A percentile compares a stretch with the other conserved stretches of the same genome.
These are phyloP conservation scores for Pythium aristosporum DNA, from an alignment of 352 stramenopile genomes.

Conservation along the genomic window DNA sequence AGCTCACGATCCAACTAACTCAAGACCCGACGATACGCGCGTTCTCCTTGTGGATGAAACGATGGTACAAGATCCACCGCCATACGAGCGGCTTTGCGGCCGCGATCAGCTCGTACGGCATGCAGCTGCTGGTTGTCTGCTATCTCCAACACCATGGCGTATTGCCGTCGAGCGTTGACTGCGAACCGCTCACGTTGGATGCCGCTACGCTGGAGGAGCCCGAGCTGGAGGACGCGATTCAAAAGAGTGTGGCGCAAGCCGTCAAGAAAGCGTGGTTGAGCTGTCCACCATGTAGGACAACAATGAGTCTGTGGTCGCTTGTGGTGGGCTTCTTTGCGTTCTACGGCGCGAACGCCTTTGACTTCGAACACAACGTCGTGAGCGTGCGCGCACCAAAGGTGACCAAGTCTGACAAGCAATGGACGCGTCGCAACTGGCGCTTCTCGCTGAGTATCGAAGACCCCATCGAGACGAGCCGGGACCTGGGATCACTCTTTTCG, in stretches of 20 bases:
- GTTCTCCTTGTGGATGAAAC: conserved; percentile 55
- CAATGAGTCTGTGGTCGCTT: conserved; percentile 28
- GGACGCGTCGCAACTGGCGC: conserved; percentile 41
- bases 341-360: conserved; percentile 64
- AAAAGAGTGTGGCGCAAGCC: background rate
- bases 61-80: conserved; percentile 38
- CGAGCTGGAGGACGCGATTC: conserved; percentile 9
- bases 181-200: conserved; percentile 14
- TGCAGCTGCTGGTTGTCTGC: conserved; percentile 65
- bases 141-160: conserved; percentile 57
- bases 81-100: conserved; percentile 32
- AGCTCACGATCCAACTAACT: conserved; percentile 39
- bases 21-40: background rate
- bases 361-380: conserved; percentile 63
- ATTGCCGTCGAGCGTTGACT: conserved; percentile 46
- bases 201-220: background rate
- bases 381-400: conserved; percentile 42
- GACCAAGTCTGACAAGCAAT: conserved; percentile 48
- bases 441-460: conserved; percentile 70
- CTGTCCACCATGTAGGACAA: background rate
- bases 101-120: conserved; percentile 66
- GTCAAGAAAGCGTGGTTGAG: background rate
- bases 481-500: conserved; percentile 72
- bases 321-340: conserved; percentile 72
- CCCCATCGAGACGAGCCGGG: conserved; percentile 63